Evolutionary conservation across 2,329 filamentous ascomycete genomes (phyloP).

Genomic region (Colletotrichum endophyticum): DNA sequence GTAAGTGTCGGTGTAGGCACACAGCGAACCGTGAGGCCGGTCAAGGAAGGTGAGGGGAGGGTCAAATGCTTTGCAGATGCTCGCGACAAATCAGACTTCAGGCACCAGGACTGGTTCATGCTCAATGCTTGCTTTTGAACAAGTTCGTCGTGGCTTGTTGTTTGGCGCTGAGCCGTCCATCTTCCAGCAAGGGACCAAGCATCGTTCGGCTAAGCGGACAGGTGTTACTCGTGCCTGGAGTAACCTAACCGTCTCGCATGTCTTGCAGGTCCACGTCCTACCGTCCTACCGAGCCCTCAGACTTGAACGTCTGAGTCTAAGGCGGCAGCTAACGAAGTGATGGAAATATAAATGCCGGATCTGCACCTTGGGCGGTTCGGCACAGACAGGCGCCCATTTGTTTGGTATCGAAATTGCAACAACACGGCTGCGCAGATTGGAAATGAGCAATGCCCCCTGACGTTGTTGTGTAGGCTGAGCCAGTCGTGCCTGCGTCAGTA

Average conservation of each 20-base stretch:
- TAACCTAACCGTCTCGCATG: background rate
- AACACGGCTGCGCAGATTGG: background rate
- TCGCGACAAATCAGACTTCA: background rate
- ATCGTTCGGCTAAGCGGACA: background rate
- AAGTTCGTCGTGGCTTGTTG: background rate
- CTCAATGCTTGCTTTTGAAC: background rate
- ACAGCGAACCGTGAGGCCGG: background rate
- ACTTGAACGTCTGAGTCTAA: background rate
- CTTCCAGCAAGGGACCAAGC: background rate
- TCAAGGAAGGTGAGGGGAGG: background rate
- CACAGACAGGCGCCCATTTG: background rate
- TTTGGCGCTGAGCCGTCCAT: background rate
- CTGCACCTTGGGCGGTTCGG: background rate
- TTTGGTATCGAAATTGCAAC: background rate
- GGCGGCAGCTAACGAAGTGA: conserved; percentile 16
- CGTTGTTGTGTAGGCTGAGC: background rate
- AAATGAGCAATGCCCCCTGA: conserved; percentile 8
- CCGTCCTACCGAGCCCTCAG: background rate
- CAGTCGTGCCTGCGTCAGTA: background rate
- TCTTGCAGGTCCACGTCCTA: background rate
- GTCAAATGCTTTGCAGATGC: background rate
- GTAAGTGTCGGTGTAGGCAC: conserved; percentile 11
- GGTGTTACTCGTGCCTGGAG: background rate
- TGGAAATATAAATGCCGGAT: background rate
- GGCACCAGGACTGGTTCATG: background rate